Evolutionary conservation across 2,329 filamentous ascomycete species (phyloP), one percentile per base, ranked within the genome.

Genomic region (Xylariales sp.): DNA sequence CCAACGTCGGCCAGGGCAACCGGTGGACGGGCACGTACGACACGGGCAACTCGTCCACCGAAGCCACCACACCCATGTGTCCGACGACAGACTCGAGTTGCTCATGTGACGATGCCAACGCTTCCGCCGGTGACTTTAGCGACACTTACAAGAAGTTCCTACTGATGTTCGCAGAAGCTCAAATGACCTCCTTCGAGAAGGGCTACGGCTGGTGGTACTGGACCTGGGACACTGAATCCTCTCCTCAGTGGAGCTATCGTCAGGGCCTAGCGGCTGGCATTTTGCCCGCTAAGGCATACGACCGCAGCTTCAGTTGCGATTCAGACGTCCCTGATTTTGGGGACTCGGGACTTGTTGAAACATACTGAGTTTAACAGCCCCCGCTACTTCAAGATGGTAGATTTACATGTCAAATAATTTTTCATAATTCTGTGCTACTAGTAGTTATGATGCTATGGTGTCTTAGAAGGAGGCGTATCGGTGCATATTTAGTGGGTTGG

Each of bases 161-260:
- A 70, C 87, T 88, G 71, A 93, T 92, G 81, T 98, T 98, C 81
- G 96, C 96, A 5, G 91, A 97, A 81, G 96, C 94, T 62, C 96
- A 99, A 83, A 99, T 99, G 93, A 86, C 91, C 74, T 93, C 90
- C 67, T 99, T 98, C 77, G 95, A 98, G 80, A 90, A 91, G 70
- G 93, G 93, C 5, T 96, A 92, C 91, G 96, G 96, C 56, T 99
- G 96, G 96, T 97, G 97, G 82, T 99, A 99, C 82, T 99, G 96
- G 96, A 98, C 94, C 41, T 97, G 96, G 95, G 89, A 94, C 81
- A 97, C 95, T 36, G 95, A 98, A 83, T 85, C 81, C 71, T 90
- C 92, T 56, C 85, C 90, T 67, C 93, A 97, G 81, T 99, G 96
- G 96, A 97, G 94, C 78, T 97, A 96, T 83, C 90, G 94, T 80